Base-by-base conservation (phyloP, 176 grass and related monocot species). In the Carex scoparia region DNA sequence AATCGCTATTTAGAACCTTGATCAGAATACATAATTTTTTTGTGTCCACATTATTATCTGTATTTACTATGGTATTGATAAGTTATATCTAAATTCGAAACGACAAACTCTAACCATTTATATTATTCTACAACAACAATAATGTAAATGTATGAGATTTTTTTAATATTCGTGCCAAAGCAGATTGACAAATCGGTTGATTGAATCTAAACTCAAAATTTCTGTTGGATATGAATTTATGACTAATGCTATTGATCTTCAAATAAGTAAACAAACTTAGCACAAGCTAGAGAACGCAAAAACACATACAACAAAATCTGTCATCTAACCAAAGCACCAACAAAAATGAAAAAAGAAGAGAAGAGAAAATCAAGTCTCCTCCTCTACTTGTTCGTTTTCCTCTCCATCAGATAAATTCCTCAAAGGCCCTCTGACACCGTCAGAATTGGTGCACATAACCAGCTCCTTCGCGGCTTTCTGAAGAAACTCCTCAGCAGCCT, bases 401-500 rank as follows among this genome's bases (percentile, higher is more conserved):
- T 79, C 74, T 31, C 51, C 49, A 75, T 93, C 92, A 63, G 88
- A 15, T 74, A 86, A 31, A 59, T 75, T 74, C 87, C 81, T 89
- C 77, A 94, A 35, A 79, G 96, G 96, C 14, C 96, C 93, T 82
- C 91, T 94, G 78, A 94, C 61, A 33, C 71, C 85, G 16, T 88
- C 90, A 65, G 46, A 14, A 15, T 86, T 76, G 63, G 68, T 85
- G 74, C 63, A 73, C 16, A 88, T 86, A 78, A 84, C 76, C 81
- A 99, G 96, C 76, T 99, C 96, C 67, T 87, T 87, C 67, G 93
- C 32, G 61, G 93, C 96, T 82, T 99, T 99, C 56, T 89, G 85
- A 59, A 99, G 91, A 81, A 99, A 99, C 71, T 99, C 96, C 79
- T 99, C 82, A 3, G 93, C 91, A 74, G 90, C 90, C 81, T 89